Conservation (phyloP, 805 yeast species). For the Candida mattraensis region DNA sequence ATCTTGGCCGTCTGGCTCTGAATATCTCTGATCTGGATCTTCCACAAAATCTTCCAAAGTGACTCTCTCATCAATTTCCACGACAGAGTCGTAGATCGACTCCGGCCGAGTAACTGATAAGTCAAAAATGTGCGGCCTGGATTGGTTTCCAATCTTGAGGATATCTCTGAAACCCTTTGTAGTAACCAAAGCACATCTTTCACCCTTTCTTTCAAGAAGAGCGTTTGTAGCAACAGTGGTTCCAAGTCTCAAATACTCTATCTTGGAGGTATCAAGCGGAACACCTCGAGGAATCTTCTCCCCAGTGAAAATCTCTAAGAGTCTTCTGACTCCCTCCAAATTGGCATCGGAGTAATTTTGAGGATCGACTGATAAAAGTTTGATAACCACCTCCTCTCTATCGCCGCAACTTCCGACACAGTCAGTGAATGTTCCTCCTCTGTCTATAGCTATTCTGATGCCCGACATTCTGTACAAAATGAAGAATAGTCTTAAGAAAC, state of each 20-base stretch:
- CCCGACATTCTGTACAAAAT: too few relatives aligned
- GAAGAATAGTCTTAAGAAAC: too few relatives aligned
- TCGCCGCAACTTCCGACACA: conserved; percentile 51
- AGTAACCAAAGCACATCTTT: conserved; percentile 75
- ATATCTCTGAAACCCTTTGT: conserved; percentile 87
- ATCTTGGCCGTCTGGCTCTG: conserved; percentile 29
- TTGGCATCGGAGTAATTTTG: conserved; percentile 85
- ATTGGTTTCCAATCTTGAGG: conserved; percentile 81
- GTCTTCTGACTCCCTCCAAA: conserved; percentile 80
- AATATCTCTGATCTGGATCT: conserved; percentile 47
- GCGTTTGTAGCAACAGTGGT: conserved; percentile 96
- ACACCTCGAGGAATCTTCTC: conserved; percentile 53
- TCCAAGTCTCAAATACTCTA: conserved; percentile 78
- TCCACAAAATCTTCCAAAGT: conserved; percentile 77
- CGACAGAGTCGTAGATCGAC: conserved; percentile 67
- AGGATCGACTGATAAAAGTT: conserved; percentile 85
- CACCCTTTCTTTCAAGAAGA: conserved; percentile 86
- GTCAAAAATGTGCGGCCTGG: conserved; percentile 86
- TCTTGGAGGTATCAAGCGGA: conserved; percentile 58
- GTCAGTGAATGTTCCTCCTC: conserved; percentile 93
- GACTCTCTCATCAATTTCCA: conserved; percentile 88
- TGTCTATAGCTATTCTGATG: conserved; percentile 42
- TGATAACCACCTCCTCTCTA: conserved; percentile 48
- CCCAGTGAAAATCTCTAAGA: conserved; percentile 59
- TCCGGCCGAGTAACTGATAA: conserved; percentile 67